A percentile compares a stretch with the other conserved stretches of the same genome.
These are phyloP conservation scores for Aspergillus sojae DNA, from an alignment of 2,329 filamentous ascomycete species.

Conservation along the genomic window DNA sequence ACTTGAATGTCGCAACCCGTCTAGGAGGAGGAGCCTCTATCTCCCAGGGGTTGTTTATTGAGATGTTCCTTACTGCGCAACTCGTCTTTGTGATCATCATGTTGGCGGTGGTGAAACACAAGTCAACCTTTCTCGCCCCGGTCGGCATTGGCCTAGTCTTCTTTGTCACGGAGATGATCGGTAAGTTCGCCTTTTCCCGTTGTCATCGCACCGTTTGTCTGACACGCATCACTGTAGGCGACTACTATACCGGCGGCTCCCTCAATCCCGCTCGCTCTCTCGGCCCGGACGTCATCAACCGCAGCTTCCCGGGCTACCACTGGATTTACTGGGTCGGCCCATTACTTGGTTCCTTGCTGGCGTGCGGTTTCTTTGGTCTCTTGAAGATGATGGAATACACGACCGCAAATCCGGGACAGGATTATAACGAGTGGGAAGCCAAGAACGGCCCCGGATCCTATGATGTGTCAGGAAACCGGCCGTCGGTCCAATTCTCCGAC, in stretches of 20 bases:
- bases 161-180: constrained; percentile 62
- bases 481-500: constrained; percentile 17
- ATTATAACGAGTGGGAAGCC: constrained; percentile 51
- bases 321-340: constrained; percentile 58
- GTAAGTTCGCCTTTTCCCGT: constrained; percentile 25
- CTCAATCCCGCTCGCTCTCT: constrained; percentile 54
- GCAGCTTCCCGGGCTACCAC: constrained; percentile 49
- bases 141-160: constrained; percentile 72
- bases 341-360: constrained; percentile 49
- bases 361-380: constrained; percentile 53
- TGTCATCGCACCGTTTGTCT: too few relatives aligned
- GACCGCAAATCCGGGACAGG: constrained; percentile 55
- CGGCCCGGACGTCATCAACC: constrained; percentile 50
- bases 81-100: constrained; percentile 68
- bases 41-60: constrained; percentile 65
- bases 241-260: constrained; percentile 52
- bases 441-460: constrained; percentile 24
- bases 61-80: constrained; percentile 67
- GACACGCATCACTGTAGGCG: constrained; percentile 33
- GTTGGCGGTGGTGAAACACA: constrained; percentile 73
- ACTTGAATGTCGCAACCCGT: constrained; percentile 58
- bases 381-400: constrained; percentile 50
- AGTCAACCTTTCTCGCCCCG: constrained; percentile 70
- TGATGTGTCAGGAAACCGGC: constrained; percentile 21
- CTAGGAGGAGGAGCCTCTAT: constrained; percentile 56